Evolutionary conservation across 257 asterid species (phyloP), one percentile per base, ranked within the genome.

Genomic region (Forsythia viridissima): DNA sequence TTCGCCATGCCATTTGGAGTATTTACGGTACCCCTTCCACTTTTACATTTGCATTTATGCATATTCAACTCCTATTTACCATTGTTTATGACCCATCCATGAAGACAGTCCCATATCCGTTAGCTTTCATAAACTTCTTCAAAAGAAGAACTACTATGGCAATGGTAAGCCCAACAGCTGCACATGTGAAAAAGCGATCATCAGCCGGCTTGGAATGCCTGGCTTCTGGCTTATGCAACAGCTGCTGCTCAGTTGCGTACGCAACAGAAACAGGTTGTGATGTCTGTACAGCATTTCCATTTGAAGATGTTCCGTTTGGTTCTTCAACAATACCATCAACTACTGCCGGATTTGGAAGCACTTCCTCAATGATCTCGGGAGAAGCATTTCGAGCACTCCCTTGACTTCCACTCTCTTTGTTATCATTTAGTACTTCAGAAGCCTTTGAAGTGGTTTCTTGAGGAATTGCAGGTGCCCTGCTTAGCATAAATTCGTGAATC

Each of bases 111-210:
- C 92, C 93, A 20, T 92, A 83, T 43, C 97, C 97, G 20, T 87
- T 87, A 70, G 98, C 94, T 87, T 90, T 94, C 88, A 94, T 80
- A 81, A 90, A 92, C 85, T 92, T 94, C 92, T 92, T 94, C 85
- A 94, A 79, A 78, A 94, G 83, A 70, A 94, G 94, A 71, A 91
- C 89, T n/a, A 88, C 82, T 63, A 94, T 92, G 51, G 98, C 97
- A 77, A 94, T 52, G 76, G 96, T 87, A 37, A 94, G 94, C 78
- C 89, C 98, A 15, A 92, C 86, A 70, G 96, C 97, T 39, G 97
- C 98, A 96, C 90, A 88, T 30, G 97, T 92, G 80, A 91, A 90
- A 70, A 94, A 36, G 11, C 98, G 93, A 63, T 92, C 98, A 70
- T 87, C 90, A 6, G 87, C 88, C 66, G 75, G 96, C 78, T 88